Conservation (phyloP, 768 basidiomycete species). For the Porpolomopsis calyptriformis region DNA sequence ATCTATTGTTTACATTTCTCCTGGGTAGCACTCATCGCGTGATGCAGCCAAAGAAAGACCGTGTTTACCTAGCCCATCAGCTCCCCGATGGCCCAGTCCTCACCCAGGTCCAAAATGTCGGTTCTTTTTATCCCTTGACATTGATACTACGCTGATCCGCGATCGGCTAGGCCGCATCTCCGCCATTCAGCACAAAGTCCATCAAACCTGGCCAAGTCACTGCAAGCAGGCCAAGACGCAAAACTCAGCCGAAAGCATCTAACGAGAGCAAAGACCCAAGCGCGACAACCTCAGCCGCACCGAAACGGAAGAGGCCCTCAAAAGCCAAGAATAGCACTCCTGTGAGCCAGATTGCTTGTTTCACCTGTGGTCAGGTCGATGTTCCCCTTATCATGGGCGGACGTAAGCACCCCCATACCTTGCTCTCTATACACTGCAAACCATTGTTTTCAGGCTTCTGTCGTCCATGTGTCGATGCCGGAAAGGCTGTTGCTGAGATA, state of each 20-base stretch:
- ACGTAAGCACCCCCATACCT: slow-evolving; percentile 35
- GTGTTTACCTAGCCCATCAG: slow-evolving; percentile 46
- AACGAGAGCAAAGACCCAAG: slow-evolving; percentile 1
- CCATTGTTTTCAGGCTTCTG: slow-evolving; percentile 44
- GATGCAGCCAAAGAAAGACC: slow-evolving; percentile 30
- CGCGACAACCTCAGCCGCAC: slow-evolving; percentile 9
- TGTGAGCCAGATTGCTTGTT: slow-evolving; percentile 42
- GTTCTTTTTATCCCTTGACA: background rate
- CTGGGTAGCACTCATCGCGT: slow-evolving; percentile 1
- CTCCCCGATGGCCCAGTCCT: slow-evolving; percentile 47
- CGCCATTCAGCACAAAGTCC: slow-evolving; percentile 42
- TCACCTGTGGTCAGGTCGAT: slow-evolving; percentile 51
- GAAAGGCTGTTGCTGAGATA: slow-evolving; percentile 22
- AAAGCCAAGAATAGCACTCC: slow-evolving; percentile 20
- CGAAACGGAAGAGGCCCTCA: slow-evolving; percentile 33
- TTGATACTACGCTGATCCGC: background rate
- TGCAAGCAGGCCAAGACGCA: slow-evolving; percentile 22
- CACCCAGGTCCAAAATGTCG: slow-evolving; percentile 51
- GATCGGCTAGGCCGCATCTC: slow-evolving; percentile 35
- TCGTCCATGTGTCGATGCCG: slow-evolving; percentile 53
- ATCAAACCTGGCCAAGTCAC: slow-evolving; percentile 40
- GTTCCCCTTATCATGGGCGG: slow-evolving; percentile 72
- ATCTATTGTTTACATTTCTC: background rate
- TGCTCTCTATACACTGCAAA: background rate
- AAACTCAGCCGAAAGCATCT: slow-evolving; percentile 20